A percentile compares a stretch with the other conserved stretches of the same genome.
Conservation (phyloP, 805 yeast species). For the Candida morakotiae region DNA sequence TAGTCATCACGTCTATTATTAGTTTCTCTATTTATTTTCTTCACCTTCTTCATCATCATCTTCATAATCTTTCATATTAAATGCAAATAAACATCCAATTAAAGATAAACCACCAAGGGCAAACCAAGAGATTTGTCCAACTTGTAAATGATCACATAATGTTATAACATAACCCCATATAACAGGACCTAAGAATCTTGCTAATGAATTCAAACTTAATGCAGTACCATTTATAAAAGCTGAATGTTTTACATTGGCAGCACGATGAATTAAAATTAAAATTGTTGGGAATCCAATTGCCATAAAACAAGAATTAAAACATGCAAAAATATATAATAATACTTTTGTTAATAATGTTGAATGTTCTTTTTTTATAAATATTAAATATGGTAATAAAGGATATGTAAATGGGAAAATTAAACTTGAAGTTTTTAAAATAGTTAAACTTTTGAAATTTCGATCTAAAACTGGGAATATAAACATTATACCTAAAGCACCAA, state of each 20-base stretch:
- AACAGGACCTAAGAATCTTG: constrained; percentile 56
- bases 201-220: constrained; percentile 49
- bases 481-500: constrained; percentile 47
- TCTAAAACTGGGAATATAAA: constrained; percentile 51
- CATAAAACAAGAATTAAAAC: constrained; percentile 30
- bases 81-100: constrained; percentile 17
- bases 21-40: background rate
- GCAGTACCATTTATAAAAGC: constrained; percentile 59
- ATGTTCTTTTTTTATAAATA: constrained; percentile 36
- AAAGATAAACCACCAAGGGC: constrained; percentile 21
- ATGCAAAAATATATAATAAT: constrained; percentile 24
- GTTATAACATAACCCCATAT: constrained; percentile 47
- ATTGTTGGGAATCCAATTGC: constrained; percentile 52
- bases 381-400: constrained; percentile 42
- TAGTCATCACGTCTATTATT: no score
- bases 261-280: constrained; percentile 50
- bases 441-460: constrained; percentile 41
- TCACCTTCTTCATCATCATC: constrained; percentile 21
- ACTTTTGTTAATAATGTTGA: constrained; percentile 17
- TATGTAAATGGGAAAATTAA: constrained; percentile 43
- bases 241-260: constrained; percentile 49
- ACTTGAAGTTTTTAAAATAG: constrained; percentile 39
- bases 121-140: constrained; percentile 31
- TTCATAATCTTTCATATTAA: constrained; percentile 21
- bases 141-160: constrained; percentile 18